These are phyloP conservation scores for Metschnikowia peoriensis DNA, from an alignment of 805 yeast species.

Conservation along the genomic window DNA sequence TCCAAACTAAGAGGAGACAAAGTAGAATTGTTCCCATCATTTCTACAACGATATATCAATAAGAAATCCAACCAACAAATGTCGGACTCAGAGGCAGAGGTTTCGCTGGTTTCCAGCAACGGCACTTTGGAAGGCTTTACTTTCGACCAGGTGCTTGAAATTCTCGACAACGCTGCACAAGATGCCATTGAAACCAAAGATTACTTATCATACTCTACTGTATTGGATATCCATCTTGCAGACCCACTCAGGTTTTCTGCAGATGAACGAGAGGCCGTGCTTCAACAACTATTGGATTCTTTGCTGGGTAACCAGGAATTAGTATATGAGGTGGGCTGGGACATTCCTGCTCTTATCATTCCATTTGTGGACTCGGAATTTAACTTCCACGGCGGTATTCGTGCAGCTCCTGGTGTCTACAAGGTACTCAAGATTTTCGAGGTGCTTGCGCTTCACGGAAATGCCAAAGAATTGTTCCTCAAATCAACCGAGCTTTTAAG, in stretches of 20 bases:
- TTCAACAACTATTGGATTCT: slow-evolving; percentile 44
- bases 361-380: slow-evolving; percentile 47
- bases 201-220: slow-evolving; percentile 68
- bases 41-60: not conserved
- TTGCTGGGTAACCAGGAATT: slow-evolving; percentile 48
- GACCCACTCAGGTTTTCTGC: slow-evolving; percentile 46
- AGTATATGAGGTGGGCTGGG: slow-evolving; percentile 82
- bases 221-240: slow-evolving; percentile 58
- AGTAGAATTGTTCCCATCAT: not conserved
- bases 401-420: slow-evolving; percentile 40
- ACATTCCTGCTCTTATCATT: slow-evolving; percentile 69
- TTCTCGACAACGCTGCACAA: slow-evolving; percentile 29
- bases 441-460: slow-evolving; percentile 64
- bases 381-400: slow-evolving; percentile 25
- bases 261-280: slow-evolving; percentile 50
- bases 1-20: too few species aligned
- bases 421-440: slow-evolving; percentile 53
- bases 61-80: not conserved
- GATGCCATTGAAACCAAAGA: slow-evolving; percentile 51
- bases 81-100: slow-evolving; percentile 15
- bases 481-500: slow-evolving; percentile 65
- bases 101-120: slow-evolving; percentile 15
- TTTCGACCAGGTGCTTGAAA: slow-evolving; percentile 27
- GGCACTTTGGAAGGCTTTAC: slow-evolving; percentile 17
- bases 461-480: slow-evolving; percentile 76